Base-by-base conservation (phyloP, 2,329 filamentous ascomycete species). In the Plenodomus tracheiphilus region DNA sequence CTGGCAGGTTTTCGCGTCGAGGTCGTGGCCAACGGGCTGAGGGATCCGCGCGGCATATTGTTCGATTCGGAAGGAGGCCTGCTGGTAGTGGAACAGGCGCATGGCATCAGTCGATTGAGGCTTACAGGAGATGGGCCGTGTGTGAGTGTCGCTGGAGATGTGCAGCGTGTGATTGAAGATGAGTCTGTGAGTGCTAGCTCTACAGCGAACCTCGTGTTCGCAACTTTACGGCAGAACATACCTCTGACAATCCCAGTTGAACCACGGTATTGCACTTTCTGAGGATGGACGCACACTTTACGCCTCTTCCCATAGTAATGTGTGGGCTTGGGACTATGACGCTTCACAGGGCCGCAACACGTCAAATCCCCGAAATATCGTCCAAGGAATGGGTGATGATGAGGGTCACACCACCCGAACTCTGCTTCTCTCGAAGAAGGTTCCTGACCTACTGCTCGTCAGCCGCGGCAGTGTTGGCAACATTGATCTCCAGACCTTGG, bases 241-340 rank as follows among this genome's bases (percentile, higher is more conserved):
- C 18, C n/a, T 35, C 46, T 49, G 44, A 53, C 49, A 11, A 44
- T 39, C 3, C 8, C 47, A 74, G 63, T 59, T 79, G 22, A 83
- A 82, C 51, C 80, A 82, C 58, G 80, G 80, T 22, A 76, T 82
- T 39, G 75, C 73, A 17, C 58, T 80, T 15, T 79, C 77, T 11
- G 46, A 61, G n/a, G 74, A 81, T 68, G 78, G 79, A 15, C 72
- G 57, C 11, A 79, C 75, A 2, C 72, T 82, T 9, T 81, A 80
- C 56, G 79, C 76, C 15, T 89, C 86, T 0, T 81, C 79, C 2
- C 64, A 77, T 5, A 75, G 81, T 40, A 74, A 77, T n/a, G 84
- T 88, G 28, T 86, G 78, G 62, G 74, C 81, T 2, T 91, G 85
- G 83, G 66, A 76, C 21, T 91, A 91, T 65, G 78, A 88, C 64